Evolutionary conservation across 2,329 filamentous ascomycete genomes (phyloP).

Genomic region (Aspergillus texensis): DNA sequence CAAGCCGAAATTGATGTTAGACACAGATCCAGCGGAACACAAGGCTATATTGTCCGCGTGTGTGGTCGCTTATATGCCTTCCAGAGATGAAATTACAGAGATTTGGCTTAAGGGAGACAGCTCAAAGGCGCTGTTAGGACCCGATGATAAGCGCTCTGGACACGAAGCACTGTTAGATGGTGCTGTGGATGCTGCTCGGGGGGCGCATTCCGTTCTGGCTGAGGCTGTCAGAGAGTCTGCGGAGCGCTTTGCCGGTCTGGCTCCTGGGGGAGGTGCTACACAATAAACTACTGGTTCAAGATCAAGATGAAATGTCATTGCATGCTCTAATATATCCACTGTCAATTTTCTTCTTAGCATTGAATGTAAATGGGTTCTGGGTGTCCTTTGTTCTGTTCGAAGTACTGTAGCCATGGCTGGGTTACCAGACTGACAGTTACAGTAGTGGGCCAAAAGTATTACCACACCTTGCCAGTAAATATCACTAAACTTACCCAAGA

Average conservation of each 20-base stretch:
- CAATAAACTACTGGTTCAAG: conserved; percentile 22
- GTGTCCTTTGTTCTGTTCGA: neutral
- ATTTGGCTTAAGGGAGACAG: conserved; percentile 86
- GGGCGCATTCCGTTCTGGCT: conserved; percentile 61
- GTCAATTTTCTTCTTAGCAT: conserved; percentile 11
- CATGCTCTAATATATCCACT: conserved; percentile 13
- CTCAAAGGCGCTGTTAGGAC: conserved; percentile 32
- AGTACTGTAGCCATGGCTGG: too few relatives aligned
- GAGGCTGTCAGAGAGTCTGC: conserved; percentile 64
- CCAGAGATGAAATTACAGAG: conserved; percentile 88
- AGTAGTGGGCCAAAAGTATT: too few relatives aligned
- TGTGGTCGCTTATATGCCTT: conserved; percentile 85
- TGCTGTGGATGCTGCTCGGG: conserved; percentile 64
- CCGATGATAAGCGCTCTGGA: conserved; percentile 40
- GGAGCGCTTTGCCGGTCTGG: conserved; percentile 39
- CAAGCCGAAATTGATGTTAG: conserved; percentile 59
- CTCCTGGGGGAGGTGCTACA: conserved; percentile 9
- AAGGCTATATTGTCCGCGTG: conserved; percentile 76
- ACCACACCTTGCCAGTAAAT: too few relatives aligned
- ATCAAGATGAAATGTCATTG: conserved; percentile 30
- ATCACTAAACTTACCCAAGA: too few relatives aligned
- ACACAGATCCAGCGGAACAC: conserved; percentile 82
- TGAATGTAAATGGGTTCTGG: conserved; percentile 24
- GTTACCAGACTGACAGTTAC: neutral
- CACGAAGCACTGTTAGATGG: conserved; percentile 62